These are phyloP conservation scores for Exophiala dermatitidis DNA, from an alignment of 2,329 filamentous ascomycete species.

Conservation along the genomic window DNA sequence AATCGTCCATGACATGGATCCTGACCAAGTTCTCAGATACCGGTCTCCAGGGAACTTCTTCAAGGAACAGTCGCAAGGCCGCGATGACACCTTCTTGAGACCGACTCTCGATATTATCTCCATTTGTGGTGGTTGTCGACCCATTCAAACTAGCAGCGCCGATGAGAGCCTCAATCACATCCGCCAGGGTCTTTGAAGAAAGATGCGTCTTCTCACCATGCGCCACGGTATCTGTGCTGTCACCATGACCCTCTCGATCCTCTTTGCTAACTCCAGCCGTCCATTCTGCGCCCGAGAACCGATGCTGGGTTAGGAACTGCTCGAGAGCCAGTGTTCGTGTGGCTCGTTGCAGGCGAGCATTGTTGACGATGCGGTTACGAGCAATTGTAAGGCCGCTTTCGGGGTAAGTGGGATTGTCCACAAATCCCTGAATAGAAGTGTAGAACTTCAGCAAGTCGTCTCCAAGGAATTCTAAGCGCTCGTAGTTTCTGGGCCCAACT, in stretches of 20 bases:
- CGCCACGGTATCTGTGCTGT: too few relatives aligned
- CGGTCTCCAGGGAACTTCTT: constrained; percentile 50
- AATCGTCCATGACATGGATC: not conserved
- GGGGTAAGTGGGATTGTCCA: constrained; percentile 57
- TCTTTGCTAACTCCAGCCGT: constrained; percentile 41
- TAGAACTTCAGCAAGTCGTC: constrained; percentile 75
- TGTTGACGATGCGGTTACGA: constrained; percentile 67
- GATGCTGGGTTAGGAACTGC: constrained; percentile 61
- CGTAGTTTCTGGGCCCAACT: constrained; percentile 52
- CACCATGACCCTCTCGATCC: not conserved
- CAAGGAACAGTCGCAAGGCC: constrained; percentile 56
- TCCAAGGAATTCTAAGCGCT: constrained; percentile 79
- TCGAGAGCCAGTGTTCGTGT: constrained; percentile 60
- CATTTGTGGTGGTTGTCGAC: constrained; percentile 32
- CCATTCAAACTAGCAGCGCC: constrained; percentile 67
- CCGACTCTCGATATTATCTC: constrained; percentile 33
- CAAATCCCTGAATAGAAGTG: constrained; percentile 58
- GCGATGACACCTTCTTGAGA: constrained; percentile 39
- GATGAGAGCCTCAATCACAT: constrained; percentile 79
- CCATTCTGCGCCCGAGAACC: constrained; percentile 68
- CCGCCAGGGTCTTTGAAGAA: constrained; percentile 74
- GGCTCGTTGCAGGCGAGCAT: constrained; percentile 61
- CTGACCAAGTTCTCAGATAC: constrained; percentile 34
- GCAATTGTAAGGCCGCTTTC: constrained; percentile 66
- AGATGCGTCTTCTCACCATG: constrained; percentile 36